A percentile compares a stretch with the other conserved stretches of the same genome.
These are phyloP conservation scores for Drosera spatulata DNA, from an alignment of 179 eudicot species.

Conservation along the genomic window DNA sequence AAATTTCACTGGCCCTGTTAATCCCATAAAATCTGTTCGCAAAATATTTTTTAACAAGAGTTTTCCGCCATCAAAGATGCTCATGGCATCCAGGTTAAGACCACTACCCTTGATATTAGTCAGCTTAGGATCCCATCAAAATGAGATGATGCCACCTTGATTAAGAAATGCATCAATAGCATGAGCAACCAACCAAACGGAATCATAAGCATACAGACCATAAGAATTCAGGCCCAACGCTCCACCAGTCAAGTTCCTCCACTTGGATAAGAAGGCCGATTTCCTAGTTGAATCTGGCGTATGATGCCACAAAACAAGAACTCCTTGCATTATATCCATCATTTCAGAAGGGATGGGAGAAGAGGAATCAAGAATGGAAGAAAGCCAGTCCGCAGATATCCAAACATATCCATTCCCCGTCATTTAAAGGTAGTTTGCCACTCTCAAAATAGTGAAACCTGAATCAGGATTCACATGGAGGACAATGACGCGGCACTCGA, in stretches of 20 bases:
- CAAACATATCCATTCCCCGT: constrained; percentile 71
- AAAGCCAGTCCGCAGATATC: constrained; percentile 87
- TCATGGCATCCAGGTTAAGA: constrained; percentile 55
- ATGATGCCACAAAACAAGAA: constrained; percentile 60
- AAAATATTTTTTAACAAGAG: constrained; percentile 41
- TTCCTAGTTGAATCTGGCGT: constrained; percentile 46
- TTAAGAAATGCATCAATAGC: constrained; percentile 60
- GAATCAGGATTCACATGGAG: constrained; percentile 50
- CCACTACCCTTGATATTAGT: constrained; percentile 14
- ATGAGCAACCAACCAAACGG: constrained; percentile 72
- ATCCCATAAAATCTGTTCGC: constrained; percentile 48
- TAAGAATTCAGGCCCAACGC: constrained; percentile 58
- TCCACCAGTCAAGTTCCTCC: constrained; percentile 45
- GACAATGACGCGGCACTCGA: constrained; percentile 64
- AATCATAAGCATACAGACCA: constrained; percentile 81
- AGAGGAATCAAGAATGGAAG: constrained; percentile 47
- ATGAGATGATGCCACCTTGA: constrained; percentile 64
- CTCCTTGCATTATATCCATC: constrained; percentile 52
- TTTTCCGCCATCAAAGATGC: constrained; percentile 61
- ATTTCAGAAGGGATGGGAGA: constrained; percentile 27
- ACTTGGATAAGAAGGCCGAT: constrained; percentile 34
- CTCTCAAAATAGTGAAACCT: constrained; percentile 45
- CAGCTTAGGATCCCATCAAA: constrained; percentile 46
- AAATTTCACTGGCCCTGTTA: constrained; percentile 68
- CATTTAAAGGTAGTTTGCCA: constrained; percentile 63